Conservation (phyloP, 169 alveolate genomes). For the Eimeria falciformis region DNA sequence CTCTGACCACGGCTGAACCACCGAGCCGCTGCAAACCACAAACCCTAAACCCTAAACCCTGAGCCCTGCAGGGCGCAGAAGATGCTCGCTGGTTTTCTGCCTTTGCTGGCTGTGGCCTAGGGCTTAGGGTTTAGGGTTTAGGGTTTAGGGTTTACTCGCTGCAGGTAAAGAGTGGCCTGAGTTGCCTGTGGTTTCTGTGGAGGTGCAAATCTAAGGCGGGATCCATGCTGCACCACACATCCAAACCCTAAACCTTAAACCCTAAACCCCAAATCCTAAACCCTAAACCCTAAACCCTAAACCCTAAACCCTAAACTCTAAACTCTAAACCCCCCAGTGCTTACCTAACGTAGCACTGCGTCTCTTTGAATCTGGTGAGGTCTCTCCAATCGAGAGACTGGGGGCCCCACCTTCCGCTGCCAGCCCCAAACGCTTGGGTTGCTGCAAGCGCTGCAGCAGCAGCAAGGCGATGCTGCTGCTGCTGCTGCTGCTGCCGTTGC, state of each 20-base stretch:
- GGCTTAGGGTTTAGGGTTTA: neutral
- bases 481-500: slow-evolving; percentile 69
- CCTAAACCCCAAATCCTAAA: slow-evolving; percentile 32
- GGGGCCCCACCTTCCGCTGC: slow-evolving; percentile 41
- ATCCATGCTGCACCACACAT: slow-evolving; percentile 35
- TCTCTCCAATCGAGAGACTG: slow-evolving; percentile 66
- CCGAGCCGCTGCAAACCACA: slow-evolving; percentile 59
- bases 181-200: slow-evolving; percentile 61
- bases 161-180: slow-evolving; percentile 51
- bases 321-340: slow-evolving; percentile 31
- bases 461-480: neutral
- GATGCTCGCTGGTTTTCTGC: neutral
- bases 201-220: slow-evolving; percentile 70
- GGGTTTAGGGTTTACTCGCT: neutral
- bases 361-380: slow-evolving; percentile 47
- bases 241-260: slow-evolving; percentile 52
- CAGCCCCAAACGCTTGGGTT: neutral
- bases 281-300: slow-evolving; percentile 29
- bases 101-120: neutral
- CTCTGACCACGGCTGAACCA: slow-evolving; percentile 63
- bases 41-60: slow-evolving; percentile 9
- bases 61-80: neutral
- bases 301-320: slow-evolving; percentile 59
- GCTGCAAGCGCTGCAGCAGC: neutral
- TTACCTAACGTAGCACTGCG: slow-evolving; percentile 59